phyloP scores from a whole-genome alignment of 345 rosid genomes.

The Eucalyptus pauciflora region DNA sequence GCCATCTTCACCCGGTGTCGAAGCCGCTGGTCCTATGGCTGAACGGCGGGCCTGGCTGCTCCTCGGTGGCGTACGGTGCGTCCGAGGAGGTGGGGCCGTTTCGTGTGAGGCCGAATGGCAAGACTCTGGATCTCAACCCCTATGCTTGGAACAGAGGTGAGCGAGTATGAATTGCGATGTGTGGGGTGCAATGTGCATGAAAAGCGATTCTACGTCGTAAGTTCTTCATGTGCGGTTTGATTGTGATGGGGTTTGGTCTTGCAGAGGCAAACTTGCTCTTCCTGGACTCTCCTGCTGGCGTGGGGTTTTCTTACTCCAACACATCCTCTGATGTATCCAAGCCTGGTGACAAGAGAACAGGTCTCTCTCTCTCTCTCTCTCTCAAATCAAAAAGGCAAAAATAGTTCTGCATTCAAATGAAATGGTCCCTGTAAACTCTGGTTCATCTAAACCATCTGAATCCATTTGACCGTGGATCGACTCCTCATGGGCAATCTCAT shows the following conservation, averaged over 20 bases:
- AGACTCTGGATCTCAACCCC: constrained; percentile 29
- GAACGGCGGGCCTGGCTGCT: constrained; percentile 93
- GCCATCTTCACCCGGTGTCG: not conserved
- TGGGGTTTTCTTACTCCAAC: constrained; percentile 79
- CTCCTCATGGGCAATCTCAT: not conserved
- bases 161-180: not conserved
- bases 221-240: not conserved
- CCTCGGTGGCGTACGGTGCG: constrained; percentile 79
- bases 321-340: constrained; percentile 33
- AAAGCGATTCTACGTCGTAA: not conserved
- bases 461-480: not conserved
- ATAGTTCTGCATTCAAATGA: not conserved
- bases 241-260: not conserved
- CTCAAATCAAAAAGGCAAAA: not conserved
- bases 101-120: constrained; percentile 48
- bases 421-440: not conserved
- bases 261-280: constrained; percentile 75
- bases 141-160: constrained; percentile 80
- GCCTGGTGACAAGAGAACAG: constrained; percentile 79
- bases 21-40: constrained; percentile 73
- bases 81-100: constrained; percentile 95
- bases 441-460: not conserved
- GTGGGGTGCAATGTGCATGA: not conserved
- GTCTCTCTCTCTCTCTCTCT: constrained; percentile 1
- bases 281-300: constrained; percentile 89